These are phyloP conservation scores for Fusarium sp. DNA, from an alignment of 2,329 filamentous ascomycete species.

Conservation along the genomic window DNA sequence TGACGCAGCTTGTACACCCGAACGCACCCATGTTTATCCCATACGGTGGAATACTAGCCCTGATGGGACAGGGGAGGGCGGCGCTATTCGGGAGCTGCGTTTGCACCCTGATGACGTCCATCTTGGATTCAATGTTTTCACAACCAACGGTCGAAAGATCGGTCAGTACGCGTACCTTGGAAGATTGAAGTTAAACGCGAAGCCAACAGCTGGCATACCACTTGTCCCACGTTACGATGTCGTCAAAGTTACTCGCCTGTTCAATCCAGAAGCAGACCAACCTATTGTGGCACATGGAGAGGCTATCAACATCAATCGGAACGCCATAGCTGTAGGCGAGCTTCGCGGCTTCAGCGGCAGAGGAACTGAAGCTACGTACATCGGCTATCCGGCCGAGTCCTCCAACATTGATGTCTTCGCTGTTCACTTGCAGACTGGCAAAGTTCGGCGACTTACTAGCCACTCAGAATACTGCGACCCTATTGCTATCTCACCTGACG, in stretches of 20 bases:
- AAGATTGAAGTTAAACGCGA: slow-evolving; percentile 52
- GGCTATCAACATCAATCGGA: neutral
- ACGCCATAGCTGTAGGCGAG: slow-evolving; percentile 49
- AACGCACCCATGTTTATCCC: neutral
- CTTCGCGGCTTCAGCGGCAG: slow-evolving; percentile 55
- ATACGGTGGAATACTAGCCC: slow-evolving; percentile 25
- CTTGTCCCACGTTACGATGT: slow-evolving; percentile 52
- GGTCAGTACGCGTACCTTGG: slow-evolving; percentile 49
- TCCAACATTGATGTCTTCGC: slow-evolving; percentile 58
- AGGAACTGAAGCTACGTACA: slow-evolving; percentile 53
- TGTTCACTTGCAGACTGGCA: slow-evolving; percentile 51
- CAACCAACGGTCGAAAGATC: neutral
- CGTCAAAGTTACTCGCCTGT: slow-evolving; percentile 49
- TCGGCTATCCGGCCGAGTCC: slow-evolving; percentile 53
- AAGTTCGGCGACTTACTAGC: slow-evolving; percentile 52
- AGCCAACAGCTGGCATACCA: slow-evolving; percentile 44
- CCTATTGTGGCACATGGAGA: neutral
- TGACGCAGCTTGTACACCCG: slow-evolving; percentile 23
- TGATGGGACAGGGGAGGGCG: slow-evolving; percentile 45
- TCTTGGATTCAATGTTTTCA: slow-evolving; percentile 54
- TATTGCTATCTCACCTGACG: slow-evolving; percentile 53
- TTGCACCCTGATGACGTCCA: slow-evolving; percentile 58
- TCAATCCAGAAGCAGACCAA: slow-evolving; percentile 27
- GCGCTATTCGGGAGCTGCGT: slow-evolving; percentile 53
- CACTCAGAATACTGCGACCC: slow-evolving; percentile 58